Base-by-base conservation (phyloP, 768 basidiomycete genomes). In the Tylopilus rubrobrunneus region DNA sequence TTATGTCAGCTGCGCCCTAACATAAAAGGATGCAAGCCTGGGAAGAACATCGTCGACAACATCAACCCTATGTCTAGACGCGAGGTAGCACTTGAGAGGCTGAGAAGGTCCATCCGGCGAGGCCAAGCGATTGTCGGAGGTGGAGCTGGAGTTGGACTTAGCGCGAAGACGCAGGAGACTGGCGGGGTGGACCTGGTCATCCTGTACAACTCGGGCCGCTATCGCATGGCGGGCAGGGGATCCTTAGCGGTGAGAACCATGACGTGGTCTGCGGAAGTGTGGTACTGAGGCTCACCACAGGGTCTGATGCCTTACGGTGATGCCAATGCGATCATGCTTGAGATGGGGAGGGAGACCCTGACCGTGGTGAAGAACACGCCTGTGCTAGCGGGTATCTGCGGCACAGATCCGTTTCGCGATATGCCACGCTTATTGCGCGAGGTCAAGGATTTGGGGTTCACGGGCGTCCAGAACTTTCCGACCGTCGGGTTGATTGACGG, bases 151-250 rank as follows among this genome's bases (percentile, higher is more conserved):
- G 49, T 63, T 23, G 67, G 67, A 36, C 49, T 70, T 14, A 64
- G 59, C 39, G 62, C 69, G 14, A 66, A 66, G 53, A 52, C 51
- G 37, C 64, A 69, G 3, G 67, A 69, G 49, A 57, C 59, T 19
- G 62, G 67, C 0, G 55, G 68, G 28, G 56, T 57, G 10, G 66
- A 68, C 46, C 49, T 68, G 41, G 31, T 70, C 34, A 66, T 68
- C 64, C 46, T 70, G 27, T 70, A 68, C 45, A 70, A 61, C 31
- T 68, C 67, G 23, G 67, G 69, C 8, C 65, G 67, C 19, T 62
- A 68, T 47, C 61, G 62, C n/a, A 63, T 63, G 68, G 61, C 66
- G 15, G 68, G 59, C n/a, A 60, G 68, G 39, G 63, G 68, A n/a
- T 67, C 63, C 23, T 48, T 67, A 36, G 66, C 68, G 31, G 66